Percentiles rank a stretch among this genome's conserved stretches.
These are phyloP conservation scores for Paecilomyces fulvus DNA, from an alignment of 2,329 filamentous ascomycete genomes.

Conservation along the genomic window DNA sequence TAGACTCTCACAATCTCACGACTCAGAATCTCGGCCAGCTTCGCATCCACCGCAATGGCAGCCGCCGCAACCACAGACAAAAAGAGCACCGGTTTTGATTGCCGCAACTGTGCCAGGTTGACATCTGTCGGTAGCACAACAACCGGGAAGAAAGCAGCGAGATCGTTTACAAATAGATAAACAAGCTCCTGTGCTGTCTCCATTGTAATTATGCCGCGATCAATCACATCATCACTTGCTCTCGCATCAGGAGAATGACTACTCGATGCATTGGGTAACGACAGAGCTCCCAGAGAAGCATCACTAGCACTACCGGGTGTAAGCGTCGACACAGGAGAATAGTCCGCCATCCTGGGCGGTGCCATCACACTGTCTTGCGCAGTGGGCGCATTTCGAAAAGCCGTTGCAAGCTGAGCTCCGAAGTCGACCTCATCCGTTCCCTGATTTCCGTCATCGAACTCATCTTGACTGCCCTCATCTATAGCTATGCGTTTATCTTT, in stretches of 20 bases:
- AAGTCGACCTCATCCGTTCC: conserved; percentile 15
- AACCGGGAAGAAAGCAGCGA: conserved; percentile 21
- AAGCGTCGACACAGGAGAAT: conserved; percentile 16
- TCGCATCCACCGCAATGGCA: conserved; percentile 45
- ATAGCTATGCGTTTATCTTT: conserved; percentile 19
- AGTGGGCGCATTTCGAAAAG: conserved; percentile 13
- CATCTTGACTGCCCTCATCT: conserved; percentile 20
- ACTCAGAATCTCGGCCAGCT: conserved; percentile 37
- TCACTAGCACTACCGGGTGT: conserved; percentile 12
- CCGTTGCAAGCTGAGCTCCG: conserved; percentile 13
- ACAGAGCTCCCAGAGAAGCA: conserved; percentile 9
- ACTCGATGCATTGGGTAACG: conserved; percentile 13
- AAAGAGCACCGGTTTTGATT: conserved; percentile 56
- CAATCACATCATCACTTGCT: conserved; percentile 19
- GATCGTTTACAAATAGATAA: conserved; percentile 22
- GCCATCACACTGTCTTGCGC: conserved; percentile 8
- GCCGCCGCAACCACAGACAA: conserved; percentile 62
- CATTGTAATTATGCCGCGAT: conserved; percentile 23
- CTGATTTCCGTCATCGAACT: conserved; percentile 17
- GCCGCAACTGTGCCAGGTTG: conserved; percentile 22
- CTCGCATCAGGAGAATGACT: conserved; percentile 12
- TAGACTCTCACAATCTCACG: conserved; percentile 42
- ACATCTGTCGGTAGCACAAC: conserved; percentile 20
- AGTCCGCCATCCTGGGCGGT: conserved; percentile 14
- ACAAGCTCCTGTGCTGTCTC: conserved; percentile 24